These are phyloP conservation scores for Podaxis rugospora DNA, from an alignment of 768 basidiomycete species.

Conservation along the genomic window DNA sequence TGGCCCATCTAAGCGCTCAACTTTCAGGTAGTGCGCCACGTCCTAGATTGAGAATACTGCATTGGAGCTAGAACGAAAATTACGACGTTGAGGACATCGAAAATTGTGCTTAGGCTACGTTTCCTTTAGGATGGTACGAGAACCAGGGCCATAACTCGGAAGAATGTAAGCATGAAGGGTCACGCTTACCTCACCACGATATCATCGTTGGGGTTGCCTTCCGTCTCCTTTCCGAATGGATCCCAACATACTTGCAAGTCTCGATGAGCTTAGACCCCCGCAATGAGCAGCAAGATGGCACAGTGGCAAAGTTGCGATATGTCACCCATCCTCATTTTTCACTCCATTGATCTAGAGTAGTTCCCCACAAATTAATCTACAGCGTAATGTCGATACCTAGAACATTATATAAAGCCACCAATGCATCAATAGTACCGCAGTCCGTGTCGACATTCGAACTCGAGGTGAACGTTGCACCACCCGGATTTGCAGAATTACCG, in stretches of 20 bases:
- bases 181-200: background rate
- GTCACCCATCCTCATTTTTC: no score
- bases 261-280: background rate
- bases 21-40: background rate
- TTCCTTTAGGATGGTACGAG: background rate
- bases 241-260: background rate
- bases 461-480: background rate
- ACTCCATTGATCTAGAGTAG: no score
- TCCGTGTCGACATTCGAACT: background rate
- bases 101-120: background rate
- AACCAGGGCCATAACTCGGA: background rate
- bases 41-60: background rate
- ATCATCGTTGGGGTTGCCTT: background rate
- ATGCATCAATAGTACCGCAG: background rate
- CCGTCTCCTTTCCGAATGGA: background rate
- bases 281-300: background rate
- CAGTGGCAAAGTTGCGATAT: no score
- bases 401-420: slow-evolving; percentile 6
- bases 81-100: no score
- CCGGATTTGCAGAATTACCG: background rate
- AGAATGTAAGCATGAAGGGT: background rate
- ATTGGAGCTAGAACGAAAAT: no score
- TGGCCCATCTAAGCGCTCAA: background rate
- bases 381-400: slow-evolving; percentile 1
- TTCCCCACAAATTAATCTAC: background rate